Evolutionary conservation across 2,329 filamentous ascomycete genomes (phyloP), one percentile per base, ranked within the genome.

Genomic region (Hysterium pulicare): DNA sequence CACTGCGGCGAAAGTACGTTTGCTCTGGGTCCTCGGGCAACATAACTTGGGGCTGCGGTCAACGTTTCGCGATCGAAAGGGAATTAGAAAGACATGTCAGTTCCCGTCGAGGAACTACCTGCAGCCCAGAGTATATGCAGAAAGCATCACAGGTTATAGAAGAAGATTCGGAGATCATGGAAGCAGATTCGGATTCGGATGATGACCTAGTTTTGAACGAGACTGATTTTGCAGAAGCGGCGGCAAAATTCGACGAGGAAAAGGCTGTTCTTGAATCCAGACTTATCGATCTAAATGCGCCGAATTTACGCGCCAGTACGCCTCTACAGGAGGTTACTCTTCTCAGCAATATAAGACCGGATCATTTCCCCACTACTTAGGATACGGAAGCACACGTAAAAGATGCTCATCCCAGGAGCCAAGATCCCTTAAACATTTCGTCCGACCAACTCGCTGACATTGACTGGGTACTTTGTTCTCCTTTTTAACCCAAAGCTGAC

Each of bases 191-290:
- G 38, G 72, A 71, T 17, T 64, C 67, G 32, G 72, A 74, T 16
- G 72, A 74, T 38, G 71, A 71, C 37, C 59, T 72, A 39, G 71
- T 73, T 48, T 58, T 71, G 9, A 67, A 70, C 24, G 70, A 74
- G 44, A 70, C 60, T 24, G 67, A 73, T 40, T 68, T 71, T 40
- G 69, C 69, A 7, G 64, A 71, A 23, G 66, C 68, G 15, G 69
- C 74, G 53, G 69, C 67, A 4, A 73, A 71, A 37, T 74, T 72
- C 46, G 70, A 71, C 33, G 59, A 67, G 8, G 66, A 72, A 43
- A 72, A 71, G 49, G 58, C 71, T 10, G 59, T 64, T 37, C 59
- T 75, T 5, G 69, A 71, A 47, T 59, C 69, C 3, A 67, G 69
- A 45, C 62, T 68, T 40, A 59, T 70, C 17, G 71, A 75, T 42